Percentiles rank a stretch among this genome's conserved stretches.
phyloP scores from a whole-genome alignment of 1,284 basidiomycete species.

The Tylopilus sp. region DNA sequence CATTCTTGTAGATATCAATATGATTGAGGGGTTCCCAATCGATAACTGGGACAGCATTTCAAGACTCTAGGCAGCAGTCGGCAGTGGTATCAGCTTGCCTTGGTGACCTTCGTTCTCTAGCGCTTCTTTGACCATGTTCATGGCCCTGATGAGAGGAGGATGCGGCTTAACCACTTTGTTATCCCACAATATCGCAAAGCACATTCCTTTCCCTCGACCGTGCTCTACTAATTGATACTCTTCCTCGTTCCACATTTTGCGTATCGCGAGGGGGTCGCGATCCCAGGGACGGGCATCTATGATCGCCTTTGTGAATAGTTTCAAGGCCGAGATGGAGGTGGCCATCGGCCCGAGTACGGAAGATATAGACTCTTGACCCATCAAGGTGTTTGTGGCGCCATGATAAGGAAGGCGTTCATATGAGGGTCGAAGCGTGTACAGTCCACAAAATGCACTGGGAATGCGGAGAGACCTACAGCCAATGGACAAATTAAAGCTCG shows the following conservation, averaged over 20 bases:
- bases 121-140: conserved; percentile 57
- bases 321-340: conserved; percentile 54
- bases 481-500: neutral
- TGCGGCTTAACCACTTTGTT: conserved; percentile 62
- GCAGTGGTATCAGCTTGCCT: conserved; percentile 35
- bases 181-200: conserved; percentile 64
- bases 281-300: conserved; percentile 61
- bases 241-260: conserved; percentile 64
- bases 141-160: conserved; percentile 67
- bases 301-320: conserved; percentile 61
- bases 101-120: conserved; percentile 67
- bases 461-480: conserved; percentile 60
- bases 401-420: conserved; percentile 69
- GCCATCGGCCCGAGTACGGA: conserved; percentile 76
- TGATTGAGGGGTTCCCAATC: conserved; percentile 46
- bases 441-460: conserved; percentile 62
- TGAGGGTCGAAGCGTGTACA: conserved; percentile 72
- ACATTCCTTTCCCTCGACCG: conserved; percentile 52
- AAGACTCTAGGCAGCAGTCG: neutral
- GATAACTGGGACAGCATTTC: conserved; percentile 28
- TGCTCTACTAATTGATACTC: conserved; percentile 57
- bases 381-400: conserved; percentile 60
- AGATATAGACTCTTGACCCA: conserved; percentile 69
- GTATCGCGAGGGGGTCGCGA: conserved; percentile 59
- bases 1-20: conserved; percentile 35